Evolutionary conservation across 345 rosid species (phyloP).

Genomic region (Leavenworthia alabamica): DNA sequence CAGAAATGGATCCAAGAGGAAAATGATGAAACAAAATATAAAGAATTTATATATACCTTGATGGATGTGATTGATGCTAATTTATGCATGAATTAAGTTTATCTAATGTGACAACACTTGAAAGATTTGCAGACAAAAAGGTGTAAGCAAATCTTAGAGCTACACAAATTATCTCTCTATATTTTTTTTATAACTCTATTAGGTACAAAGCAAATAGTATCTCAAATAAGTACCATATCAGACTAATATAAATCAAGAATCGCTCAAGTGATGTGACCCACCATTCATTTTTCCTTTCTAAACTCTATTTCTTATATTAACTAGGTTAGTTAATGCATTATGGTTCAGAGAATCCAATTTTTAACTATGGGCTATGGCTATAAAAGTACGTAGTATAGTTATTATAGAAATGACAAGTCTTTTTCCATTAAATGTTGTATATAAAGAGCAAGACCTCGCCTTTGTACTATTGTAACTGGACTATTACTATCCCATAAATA

Average conservation of each 20-base stretch:
- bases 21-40: no score
- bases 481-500: constrained; percentile 15
- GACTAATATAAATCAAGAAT: constrained; percentile 16
- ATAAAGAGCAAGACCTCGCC: constrained; percentile 7
- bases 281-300: background rate
- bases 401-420: constrained; percentile 29
- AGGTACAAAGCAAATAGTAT: background rate
- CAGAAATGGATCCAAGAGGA: background rate
- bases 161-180: background rate
- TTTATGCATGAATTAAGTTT: constrained; percentile 5
- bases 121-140: constrained; percentile 27
- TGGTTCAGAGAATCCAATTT: constrained; percentile 20
- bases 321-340: constrained; percentile 27
- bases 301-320: background rate
- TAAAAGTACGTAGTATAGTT: background rate
- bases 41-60: background rate
- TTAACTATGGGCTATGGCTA: background rate
- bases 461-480: constrained; percentile 8
- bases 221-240: constrained; percentile 1
- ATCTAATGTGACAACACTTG: constrained; percentile 2
- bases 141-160: constrained; percentile 14
- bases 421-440: constrained; percentile 27
- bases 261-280: constrained; percentile 23
- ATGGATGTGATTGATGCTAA: constrained; percentile 5
- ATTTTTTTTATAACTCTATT: background rate